Base-by-base conservation (phyloP, 2,329 filamentous ascomycete species). In the Diaporthe ampelina region DNA sequence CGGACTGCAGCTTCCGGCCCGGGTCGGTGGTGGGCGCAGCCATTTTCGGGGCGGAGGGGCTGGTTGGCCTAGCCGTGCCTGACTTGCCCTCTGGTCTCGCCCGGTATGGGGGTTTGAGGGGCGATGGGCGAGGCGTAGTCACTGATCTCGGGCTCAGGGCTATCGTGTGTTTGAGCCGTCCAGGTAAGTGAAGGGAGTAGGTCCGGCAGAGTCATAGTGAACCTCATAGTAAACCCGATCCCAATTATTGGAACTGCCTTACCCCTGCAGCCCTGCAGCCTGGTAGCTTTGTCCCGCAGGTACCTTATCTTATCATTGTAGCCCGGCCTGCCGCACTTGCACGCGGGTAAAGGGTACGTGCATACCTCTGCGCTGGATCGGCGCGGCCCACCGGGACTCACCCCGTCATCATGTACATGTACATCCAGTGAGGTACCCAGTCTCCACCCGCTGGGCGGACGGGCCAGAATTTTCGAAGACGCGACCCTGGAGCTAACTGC, bases 401-500 rank as follows among this genome's bases (percentile, higher is more conserved):
- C 7, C 15, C 21, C 10, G 3, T 13, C 5, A 9, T 5, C n/a
- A 37, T 63, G 58, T 63, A 63, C 19, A 29, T 21, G 24, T 50
- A 37, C 43, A 35, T 37, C 10, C 43, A 19, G n/a, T 1, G 3
- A 37, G 29, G 13, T 15, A 19, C 35, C 35, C 10, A 37, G n/a
- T 50, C 61, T 17, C 61, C 26, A 29, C 61, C 45, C 21, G 43
- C 45, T 37, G 52, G n/a, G 32, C 61, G 13, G 43, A 35, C 61
- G 21, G 61, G 35, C 70, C 73, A 52, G 63, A 73, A 75, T 70
- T 75, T 75, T 75, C 63, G 43, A 69, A 65, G 32, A 40, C 26
- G 57, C 48, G 67, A 59, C 35, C 54, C 67, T 15, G 24, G 37
- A 45, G 58, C 29, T 29, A 29, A 29, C 29, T 29, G 29, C 29